Percentiles rank a stretch among this genome's conserved stretches.
Conservation (phyloP, 495 filamentous ascomycete species). For the Cairneyella variabilis region DNA sequence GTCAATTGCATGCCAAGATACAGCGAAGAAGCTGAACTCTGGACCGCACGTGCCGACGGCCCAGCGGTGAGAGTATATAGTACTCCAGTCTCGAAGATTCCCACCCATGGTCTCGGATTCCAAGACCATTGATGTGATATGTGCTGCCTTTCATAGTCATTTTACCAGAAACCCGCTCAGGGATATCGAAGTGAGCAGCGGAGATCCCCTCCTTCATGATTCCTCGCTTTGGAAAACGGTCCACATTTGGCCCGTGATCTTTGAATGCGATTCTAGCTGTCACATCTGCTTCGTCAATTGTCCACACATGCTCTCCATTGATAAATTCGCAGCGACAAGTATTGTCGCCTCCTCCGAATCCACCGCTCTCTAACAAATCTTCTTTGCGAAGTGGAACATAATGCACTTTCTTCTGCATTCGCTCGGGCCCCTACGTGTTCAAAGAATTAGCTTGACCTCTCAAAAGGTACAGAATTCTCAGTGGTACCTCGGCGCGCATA, state of each 20-base stretch:
- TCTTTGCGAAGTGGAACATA: neutral
- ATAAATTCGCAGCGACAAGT: neutral
- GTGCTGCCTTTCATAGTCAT: neutral
- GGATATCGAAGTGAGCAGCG: neutral
- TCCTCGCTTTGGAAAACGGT: neutral
- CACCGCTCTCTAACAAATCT: neutral
- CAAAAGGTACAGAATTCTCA: too few relatives aligned
- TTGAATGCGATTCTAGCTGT: neutral
- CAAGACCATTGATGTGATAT: neutral
- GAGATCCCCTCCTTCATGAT: neutral
- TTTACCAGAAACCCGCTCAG: neutral
- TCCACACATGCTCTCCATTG: neutral
- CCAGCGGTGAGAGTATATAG: neutral
- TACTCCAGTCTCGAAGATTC: neutral
- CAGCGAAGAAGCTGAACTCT: neutral
- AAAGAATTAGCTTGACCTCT: too few relatives aligned
- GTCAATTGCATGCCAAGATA: neutral
- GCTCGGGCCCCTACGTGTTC: neutral
- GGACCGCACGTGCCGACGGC: neutral
- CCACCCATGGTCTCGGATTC: neutral
- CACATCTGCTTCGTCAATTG: neutral
- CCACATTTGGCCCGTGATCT: neutral
- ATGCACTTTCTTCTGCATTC: neutral
- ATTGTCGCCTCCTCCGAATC: neutral
- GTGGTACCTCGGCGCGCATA: too few relatives aligned